Evolutionary conservation across 2,329 filamentous ascomycete genomes (phyloP).

Genomic region (Colletotrichum tamarilloi): DNA sequence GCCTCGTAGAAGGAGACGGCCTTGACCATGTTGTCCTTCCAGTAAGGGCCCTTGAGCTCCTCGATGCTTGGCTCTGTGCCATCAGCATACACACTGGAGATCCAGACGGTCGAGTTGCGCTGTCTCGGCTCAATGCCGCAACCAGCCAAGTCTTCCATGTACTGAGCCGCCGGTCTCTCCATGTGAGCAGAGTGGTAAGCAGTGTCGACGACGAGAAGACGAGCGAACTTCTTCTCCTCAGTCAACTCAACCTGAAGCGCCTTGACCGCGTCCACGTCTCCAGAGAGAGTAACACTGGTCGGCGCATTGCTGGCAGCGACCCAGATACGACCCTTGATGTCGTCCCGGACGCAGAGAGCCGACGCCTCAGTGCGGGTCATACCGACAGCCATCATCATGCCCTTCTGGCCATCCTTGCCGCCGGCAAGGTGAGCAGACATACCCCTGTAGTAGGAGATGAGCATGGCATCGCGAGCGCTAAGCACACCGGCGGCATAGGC

Average conservation of each 20-base stretch:
- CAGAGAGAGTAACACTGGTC: constrained; percentile 47
- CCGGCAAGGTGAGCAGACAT: constrained; percentile 30
- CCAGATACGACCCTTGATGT: constrained; percentile 36
- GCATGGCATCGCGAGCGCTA: constrained; percentile 35
- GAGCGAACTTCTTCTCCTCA: constrained; percentile 46
- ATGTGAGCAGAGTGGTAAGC: constrained; percentile 64
- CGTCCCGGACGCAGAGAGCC: constrained; percentile 33
- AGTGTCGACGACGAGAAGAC: constrained; percentile 53
- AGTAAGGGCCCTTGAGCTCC: constrained; percentile 50
- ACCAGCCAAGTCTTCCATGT: constrained; percentile 44
- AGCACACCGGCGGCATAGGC: constrained; percentile 48
- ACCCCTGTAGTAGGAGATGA: constrained; percentile 40
- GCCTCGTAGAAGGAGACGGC: constrained; percentile 44
- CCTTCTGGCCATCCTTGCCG: constrained; percentile 31
- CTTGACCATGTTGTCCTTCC: constrained; percentile 44
- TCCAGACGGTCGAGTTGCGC: constrained; percentile 46
- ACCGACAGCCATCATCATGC: constrained; percentile 40
- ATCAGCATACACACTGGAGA: constrained; percentile 52
- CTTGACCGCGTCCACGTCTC: constrained; percentile 41
- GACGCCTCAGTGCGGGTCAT: constrained; percentile 35
- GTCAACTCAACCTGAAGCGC: constrained; percentile 38
- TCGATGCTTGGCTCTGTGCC: constrained; percentile 35
- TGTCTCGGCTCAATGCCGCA: constrained; percentile 42
- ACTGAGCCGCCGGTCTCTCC: constrained; percentile 46
- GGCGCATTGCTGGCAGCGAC: constrained; percentile 44